A percentile compares a stretch with the other conserved stretches of the same genome.
These are phyloP conservation scores for Aspergillus saccharolyticus DNA, from an alignment of 495 filamentous ascomycete species.

Conservation along the genomic window DNA sequence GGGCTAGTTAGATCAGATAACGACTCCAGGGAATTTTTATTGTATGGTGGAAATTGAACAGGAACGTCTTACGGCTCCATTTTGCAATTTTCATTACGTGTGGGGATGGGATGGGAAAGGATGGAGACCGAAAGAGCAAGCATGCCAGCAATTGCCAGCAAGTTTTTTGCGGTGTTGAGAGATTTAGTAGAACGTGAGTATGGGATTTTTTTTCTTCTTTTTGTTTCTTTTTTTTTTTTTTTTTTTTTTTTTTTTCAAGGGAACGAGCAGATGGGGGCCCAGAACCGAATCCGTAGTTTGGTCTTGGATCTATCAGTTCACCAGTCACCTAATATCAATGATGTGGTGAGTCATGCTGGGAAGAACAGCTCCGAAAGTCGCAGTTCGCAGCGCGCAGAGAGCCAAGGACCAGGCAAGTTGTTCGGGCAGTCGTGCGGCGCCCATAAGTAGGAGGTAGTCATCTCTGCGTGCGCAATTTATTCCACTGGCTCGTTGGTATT, in stretches of 20 bases:
- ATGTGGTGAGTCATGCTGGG: conserved; percentile 3
- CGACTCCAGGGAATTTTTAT: conserved; percentile 1
- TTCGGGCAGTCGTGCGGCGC: not conserved
- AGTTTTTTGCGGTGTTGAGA: not conserved
- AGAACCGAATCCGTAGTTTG: not conserved
- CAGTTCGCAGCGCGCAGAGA: conserved; percentile 1
- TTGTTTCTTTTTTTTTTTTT: no score
- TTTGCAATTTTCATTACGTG: conserved; percentile 14
- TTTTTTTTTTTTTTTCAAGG: no score
- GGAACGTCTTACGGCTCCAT: conserved; percentile 6
- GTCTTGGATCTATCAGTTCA: not conserved
- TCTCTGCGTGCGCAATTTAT: conserved; percentile 6
- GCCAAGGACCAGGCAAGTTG: not conserved
- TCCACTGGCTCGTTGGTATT: not conserved
- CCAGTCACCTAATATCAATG: not conserved
- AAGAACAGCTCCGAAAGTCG: conserved; percentile 23
- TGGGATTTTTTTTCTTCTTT: not conserved
- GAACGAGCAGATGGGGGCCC: not conserved
- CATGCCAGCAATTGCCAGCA: not conserved
- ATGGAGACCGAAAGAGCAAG: conserved; percentile 1
- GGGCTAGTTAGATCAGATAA: conserved; percentile 10
- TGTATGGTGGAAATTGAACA: conserved; percentile 7
- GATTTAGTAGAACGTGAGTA: no score
- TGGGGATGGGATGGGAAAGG: conserved; percentile 8
- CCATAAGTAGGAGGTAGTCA: no score